Base-by-base conservation (phyloP, 2,329 filamentous ascomycete genomes). In the Cladophialophora yegresii region DNA sequence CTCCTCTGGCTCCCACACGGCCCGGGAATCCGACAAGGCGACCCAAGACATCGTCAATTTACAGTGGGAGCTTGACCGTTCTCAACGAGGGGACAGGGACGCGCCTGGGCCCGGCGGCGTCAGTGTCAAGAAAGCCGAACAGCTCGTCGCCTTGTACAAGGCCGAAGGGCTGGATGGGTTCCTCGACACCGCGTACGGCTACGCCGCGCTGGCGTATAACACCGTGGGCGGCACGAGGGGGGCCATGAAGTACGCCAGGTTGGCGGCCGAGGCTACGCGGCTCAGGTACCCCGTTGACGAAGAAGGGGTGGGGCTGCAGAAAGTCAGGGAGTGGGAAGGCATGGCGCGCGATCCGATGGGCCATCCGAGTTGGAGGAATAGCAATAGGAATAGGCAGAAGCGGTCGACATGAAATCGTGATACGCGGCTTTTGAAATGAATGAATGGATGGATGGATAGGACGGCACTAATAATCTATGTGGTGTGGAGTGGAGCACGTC, bases 191-290 rank as follows among this genome's bases (percentile, higher is more conserved):
- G 58, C 67, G 22, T 69, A 69, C 47, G 67, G 67, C 4, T 47
- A 69, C 47, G 67, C 67, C 1, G 67, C 67, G 4, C 50, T 69
- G 9, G 63, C 58, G 28, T 69, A 69, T 28, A 69, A 67, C 32
- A 50, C 58, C 3, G 58, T 69, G 6, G 67, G 67, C 6, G 64
- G 64, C 28, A 51, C 40, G 9, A 36, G 67, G 26, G 62, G 64
- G n/a, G 59, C 67, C 32, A 54, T 51, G 28, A 69, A 64, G 61
- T 69, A 69, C 58, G 67, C 67, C 23, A 61, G 43, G 32, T 30
- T 66, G 26, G 64, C 67, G 32, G 62, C 51, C 10, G 62, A 69
- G 55, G 62, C 62, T n/a, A 61, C 62, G 16, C 9, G 45, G 28
- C 40, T 66, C n/a, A 66, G 61, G 40, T 61, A 63, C 36, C 62